Conservation (phyloP, 768 basidiomycete genomes). For the Leccinum rimulosum region DNA sequence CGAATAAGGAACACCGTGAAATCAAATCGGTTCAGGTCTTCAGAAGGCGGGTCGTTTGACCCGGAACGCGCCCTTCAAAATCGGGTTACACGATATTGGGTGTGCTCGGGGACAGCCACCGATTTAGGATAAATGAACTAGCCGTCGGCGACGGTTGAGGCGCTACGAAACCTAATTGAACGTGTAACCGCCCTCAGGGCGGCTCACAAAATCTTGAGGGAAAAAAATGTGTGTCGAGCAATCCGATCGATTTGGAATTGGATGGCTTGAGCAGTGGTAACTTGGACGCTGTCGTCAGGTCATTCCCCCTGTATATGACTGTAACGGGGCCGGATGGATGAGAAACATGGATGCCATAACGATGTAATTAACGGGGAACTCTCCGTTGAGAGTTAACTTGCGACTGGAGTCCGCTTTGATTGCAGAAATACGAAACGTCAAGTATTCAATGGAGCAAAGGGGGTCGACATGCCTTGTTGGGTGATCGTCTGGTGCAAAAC, state of each 20-base stretch:
- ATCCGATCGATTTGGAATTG: constrained; percentile 21
- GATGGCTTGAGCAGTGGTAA: constrained; percentile 10
- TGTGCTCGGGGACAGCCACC: constrained; percentile 15
- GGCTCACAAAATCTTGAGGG: constrained; percentile 22
- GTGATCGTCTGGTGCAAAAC: constrained; percentile 20
- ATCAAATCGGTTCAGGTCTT: constrained; percentile 14
- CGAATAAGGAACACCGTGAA: constrained; percentile 23
- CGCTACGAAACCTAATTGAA: constrained; percentile 29
- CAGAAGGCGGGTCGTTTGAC: constrained; percentile 5
- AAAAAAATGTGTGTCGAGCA: constrained; percentile 12
- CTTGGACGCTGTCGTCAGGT: constrained; percentile 25
- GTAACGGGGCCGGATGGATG: constrained; percentile 29
- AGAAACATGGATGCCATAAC: constrained; percentile 28
- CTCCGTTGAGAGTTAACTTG: constrained; percentile 10
- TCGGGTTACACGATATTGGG: constrained; percentile 25
- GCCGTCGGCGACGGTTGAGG: constrained; percentile 23
- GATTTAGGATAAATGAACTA: constrained; percentile 30
- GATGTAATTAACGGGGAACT: constrained; percentile 30
- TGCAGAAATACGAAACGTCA: constrained; percentile 8
- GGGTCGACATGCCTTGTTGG: constrained; percentile 18
- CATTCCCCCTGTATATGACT: constrained; percentile 34
- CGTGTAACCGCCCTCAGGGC: constrained; percentile 22
- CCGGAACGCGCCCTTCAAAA: constrained; percentile 14
- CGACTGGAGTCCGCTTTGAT: constrained; percentile 9
- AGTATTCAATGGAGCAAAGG: constrained; percentile 6